Evolutionary conservation across 2,329 filamentous ascomycete species (phyloP).

Genomic region (Dendrostoma leiphaemia): DNA sequence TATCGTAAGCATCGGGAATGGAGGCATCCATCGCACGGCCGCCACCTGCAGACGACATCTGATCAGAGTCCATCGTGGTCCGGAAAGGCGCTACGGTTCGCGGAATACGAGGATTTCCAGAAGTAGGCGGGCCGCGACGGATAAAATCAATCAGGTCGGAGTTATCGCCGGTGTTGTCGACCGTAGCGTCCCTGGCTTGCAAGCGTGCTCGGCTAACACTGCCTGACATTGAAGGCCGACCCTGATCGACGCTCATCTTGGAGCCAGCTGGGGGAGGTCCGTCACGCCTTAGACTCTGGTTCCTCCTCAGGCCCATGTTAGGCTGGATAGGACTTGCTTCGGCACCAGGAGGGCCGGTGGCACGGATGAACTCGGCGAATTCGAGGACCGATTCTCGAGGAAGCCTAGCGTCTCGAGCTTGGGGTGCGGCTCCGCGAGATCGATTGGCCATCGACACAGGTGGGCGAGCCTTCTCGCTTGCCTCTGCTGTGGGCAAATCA

Average conservation of each 20-base stretch:
- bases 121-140: conserved; percentile 72
- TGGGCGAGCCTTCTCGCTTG: conserved; percentile 26
- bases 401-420: conserved; percentile 71
- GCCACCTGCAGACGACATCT: conserved; percentile 56
- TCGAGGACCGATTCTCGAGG: conserved; percentile 72
- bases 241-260: conserved; percentile 37
- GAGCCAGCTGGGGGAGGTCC: conserved; percentile 25
- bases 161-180: conserved; percentile 63
- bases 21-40: conserved; percentile 57
- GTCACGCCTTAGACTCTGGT: conserved; percentile 28
- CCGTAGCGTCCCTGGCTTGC: conserved; percentile 69
- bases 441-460: conserved; percentile 30
- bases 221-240: conserved; percentile 32
- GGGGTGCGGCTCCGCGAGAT: conserved; percentile 30
- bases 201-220: conserved; percentile 48
- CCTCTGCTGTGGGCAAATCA: conserved; percentile 22
- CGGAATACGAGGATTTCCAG: conserved; percentile 69
- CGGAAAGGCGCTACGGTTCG: conserved; percentile 83
- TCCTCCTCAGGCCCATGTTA: conserved; percentile 12
- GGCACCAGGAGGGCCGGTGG: conserved; percentile 68
- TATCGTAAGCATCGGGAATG: conserved; percentile 54
- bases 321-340: conserved; percentile 29
- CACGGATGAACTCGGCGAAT: conserved; percentile 86
- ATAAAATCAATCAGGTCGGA: conserved; percentile 96
- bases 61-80: conserved; percentile 82